A percentile compares a stretch with the other conserved stretches of the same genome.
phyloP scores from a whole-genome alignment of 2,329 filamentous ascomycete genomes.

The Penicillium sclerotiorum region DNA sequence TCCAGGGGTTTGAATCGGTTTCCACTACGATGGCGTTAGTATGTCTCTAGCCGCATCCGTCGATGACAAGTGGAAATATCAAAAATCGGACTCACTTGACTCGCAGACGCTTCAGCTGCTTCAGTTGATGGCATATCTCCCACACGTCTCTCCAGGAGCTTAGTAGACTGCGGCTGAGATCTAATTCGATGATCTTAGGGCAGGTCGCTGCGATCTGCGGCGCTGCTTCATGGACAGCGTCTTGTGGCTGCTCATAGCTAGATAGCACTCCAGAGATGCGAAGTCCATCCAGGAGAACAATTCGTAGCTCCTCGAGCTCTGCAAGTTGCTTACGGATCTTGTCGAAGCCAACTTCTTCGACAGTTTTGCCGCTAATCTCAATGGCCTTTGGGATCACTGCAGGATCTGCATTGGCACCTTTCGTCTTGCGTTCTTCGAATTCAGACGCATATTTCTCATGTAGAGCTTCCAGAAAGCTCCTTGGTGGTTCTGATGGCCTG shows the following conservation, averaged over 20 bases:
- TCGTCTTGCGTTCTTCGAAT: constrained; percentile 36
- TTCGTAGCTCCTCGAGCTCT: constrained; percentile 72
- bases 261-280: constrained; percentile 54
- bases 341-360: constrained; percentile 92
- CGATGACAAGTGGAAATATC: no score
- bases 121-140: constrained; percentile 70
- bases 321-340: constrained; percentile 84
- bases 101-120: constrained; percentile 66
- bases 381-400: constrained; percentile 56
- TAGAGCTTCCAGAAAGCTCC: constrained; percentile 77
- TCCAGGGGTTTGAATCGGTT: constrained; percentile 63
- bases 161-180: constrained; percentile 83
- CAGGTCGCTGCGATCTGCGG: constrained; percentile 59
- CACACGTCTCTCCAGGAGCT: constrained; percentile 67
- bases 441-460: constrained; percentile 80
- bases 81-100: constrained; percentile 68
- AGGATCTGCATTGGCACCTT: constrained; percentile 5
- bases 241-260: constrained; percentile 19
- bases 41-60: no score
- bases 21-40: constrained; percentile 56
- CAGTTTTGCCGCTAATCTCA: constrained; percentile 76
- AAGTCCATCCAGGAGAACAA: constrained; percentile 80
- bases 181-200: constrained; percentile 69
- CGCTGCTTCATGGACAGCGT: constrained; percentile 21
- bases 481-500: constrained; percentile 67